Percentiles rank a stretch among this genome's conserved stretches.
Conservation (phyloP, 1,284 basidiomycete species). For the Apiotrichum domesticum region DNA sequence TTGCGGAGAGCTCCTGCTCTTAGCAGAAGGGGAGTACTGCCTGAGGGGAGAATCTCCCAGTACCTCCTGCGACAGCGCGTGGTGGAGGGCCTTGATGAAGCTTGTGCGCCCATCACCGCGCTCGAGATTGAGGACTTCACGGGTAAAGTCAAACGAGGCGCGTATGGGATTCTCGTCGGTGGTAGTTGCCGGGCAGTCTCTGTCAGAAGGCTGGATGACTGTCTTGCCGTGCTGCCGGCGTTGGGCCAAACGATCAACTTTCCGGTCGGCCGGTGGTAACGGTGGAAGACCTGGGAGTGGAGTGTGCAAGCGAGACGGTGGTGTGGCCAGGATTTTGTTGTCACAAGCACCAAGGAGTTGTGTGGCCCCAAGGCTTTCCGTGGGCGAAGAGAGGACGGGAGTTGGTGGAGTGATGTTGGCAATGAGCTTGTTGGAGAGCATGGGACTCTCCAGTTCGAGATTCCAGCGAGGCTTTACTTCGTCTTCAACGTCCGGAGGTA, state of each 20-base stretch:
- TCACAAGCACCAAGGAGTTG: no score
- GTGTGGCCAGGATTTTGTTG: no score
- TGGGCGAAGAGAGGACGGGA: no score
- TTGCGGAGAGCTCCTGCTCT: background rate
- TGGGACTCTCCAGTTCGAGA: no score
- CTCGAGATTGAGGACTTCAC: slow-evolving; percentile 61
- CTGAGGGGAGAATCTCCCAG: slow-evolving; percentile 9
- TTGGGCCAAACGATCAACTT: slow-evolving; percentile 1
- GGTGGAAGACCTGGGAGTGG: background rate
- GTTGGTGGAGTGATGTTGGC: no score
- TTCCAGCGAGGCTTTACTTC: background rate
- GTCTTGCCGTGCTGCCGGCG: background rate
- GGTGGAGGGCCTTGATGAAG: slow-evolving; percentile 59
- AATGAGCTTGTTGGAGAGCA: no score
- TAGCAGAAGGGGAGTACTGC: slow-evolving; percentile 1
- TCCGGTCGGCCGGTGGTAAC: background rate
- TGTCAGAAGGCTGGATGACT: background rate
- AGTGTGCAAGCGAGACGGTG: no score
- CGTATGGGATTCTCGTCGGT: slow-evolving; percentile 40
- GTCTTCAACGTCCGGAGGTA: background rate
- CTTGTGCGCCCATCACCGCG: slow-evolving; percentile 54
- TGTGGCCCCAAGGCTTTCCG: no score
- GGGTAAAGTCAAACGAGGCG: slow-evolving; percentile 77
- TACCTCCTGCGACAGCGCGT: slow-evolving; percentile 2
- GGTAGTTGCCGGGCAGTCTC: background rate